These are phyloP conservation scores for Candida michaelii DNA, from an alignment of 805 yeast genomes.

Conservation along the genomic window DNA sequence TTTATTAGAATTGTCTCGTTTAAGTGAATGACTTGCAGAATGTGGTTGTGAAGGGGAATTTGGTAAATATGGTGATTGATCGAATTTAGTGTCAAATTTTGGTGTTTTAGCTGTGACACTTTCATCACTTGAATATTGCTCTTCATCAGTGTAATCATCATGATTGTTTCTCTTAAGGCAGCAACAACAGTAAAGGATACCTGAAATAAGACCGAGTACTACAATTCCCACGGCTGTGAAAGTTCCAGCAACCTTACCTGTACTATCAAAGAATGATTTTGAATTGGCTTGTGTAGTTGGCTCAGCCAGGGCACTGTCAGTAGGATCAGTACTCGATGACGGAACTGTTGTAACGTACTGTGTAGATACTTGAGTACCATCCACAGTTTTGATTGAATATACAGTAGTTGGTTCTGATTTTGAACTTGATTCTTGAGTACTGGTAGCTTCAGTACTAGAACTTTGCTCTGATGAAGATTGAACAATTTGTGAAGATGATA, in stretches of 20 bases:
- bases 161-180: constrained; percentile 13
- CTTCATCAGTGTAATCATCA: constrained; percentile 36
- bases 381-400: constrained; percentile 18
- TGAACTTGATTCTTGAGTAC: neutral
- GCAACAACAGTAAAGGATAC: constrained; percentile 42
- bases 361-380: constrained; percentile 17
- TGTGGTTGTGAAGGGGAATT: constrained; percentile 1
- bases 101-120: constrained; percentile 12
- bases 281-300: constrained; percentile 20
- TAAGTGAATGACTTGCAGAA: constrained; percentile 18
- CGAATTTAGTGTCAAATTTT: constrained; percentile 3
- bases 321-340: neutral
- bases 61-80: neutral
- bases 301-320: constrained; percentile 4
- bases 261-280: constrained; percentile 57
- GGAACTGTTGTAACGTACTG: constrained; percentile 17
- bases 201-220: constrained; percentile 42
- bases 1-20: constrained; percentile 36
- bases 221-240: constrained; percentile 78
- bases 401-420: constrained; percentile 4
- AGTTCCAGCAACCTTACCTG: constrained; percentile 83
- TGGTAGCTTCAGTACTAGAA: neutral
- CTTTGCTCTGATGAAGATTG: no score
- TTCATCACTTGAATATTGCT: constrained; percentile 34
- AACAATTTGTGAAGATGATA: neutral